Evolutionary conservation across 116 monocot genomes (phyloP), one percentile per base, ranked within the genome.

Genomic region (Posidonia oceanica): DNA sequence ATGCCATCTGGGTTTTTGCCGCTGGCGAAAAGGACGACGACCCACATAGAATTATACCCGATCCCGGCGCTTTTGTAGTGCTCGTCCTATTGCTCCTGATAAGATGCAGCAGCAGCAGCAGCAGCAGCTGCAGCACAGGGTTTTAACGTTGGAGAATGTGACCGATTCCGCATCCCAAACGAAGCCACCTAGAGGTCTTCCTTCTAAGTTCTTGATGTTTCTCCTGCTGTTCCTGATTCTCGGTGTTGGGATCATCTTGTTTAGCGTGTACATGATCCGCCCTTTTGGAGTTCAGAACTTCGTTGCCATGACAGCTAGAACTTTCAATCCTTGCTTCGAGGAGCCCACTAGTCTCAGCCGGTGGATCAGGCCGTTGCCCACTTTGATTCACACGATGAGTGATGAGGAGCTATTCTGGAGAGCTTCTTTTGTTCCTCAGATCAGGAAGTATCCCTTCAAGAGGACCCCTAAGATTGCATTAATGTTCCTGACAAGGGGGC

Each of bases 401-500:
- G 95, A 95, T 55, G 84, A 83, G 22, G 86, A 95, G 80, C 86
- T 95, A 16, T 74, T 91, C 51, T 95, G 95, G 95, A 79, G 86
- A 5, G 91, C 95, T 8, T 91, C 91, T 7, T 70, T 91, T 60
- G 75, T 75, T 53, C 88, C 95, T 20, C 77, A 68, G 72, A 68
- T 86, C 71, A 77, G 74, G 54, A 72, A 76, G 59, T 95, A 86
- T 69, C 95, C 95, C 14, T 95, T 84, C 63, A 63, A 69, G 69
- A 75, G 95, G 75, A 69, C 77, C 18, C 95, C 95, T n/a, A 95
- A 88, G 76, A 76, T 91, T 39, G 91, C 95, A 10, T 91, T 95
- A 66, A 83, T 95, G 88, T 95, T 91, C 80, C 66, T 95, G 62
- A 82, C 88, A 0, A 79, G 76, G 16, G 95, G 95, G 52, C 88